These are phyloP conservation scores for Collybia nuda DNA, from an alignment of 768 basidiomycete species.

Conservation along the genomic window DNA sequence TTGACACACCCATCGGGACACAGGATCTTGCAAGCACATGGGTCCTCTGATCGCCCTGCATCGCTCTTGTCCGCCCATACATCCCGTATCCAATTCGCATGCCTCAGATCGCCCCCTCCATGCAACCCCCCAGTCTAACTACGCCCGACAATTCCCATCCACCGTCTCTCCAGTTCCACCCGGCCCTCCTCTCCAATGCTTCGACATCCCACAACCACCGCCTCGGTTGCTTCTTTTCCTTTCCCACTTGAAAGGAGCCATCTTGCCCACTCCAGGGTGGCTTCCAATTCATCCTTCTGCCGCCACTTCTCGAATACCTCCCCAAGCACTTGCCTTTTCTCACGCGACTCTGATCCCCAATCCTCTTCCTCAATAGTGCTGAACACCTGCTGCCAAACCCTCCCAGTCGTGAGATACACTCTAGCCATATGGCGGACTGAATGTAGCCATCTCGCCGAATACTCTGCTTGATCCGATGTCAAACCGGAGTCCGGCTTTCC, in stretches of 20 bases:
- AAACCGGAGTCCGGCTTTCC: constrained; percentile 16
- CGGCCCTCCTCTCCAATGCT: constrained; percentile 20
- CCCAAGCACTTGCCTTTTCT: constrained; percentile 25
- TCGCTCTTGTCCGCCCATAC: not conserved
- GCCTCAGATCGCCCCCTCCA: too few species aligned
- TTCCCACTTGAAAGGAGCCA: constrained; percentile 44
- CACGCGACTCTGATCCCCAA: constrained; percentile 11
- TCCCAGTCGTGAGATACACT: constrained; percentile 39
- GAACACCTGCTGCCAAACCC: constrained; percentile 46
- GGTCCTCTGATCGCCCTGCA: constrained; percentile 7
- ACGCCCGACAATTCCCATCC: constrained; percentile 4
- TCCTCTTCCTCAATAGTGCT: constrained; percentile 17
- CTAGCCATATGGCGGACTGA: constrained; percentile 39
- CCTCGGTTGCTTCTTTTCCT: constrained; percentile 38
- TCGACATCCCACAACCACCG: constrained; percentile 20
- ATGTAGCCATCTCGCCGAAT: constrained; percentile 21
- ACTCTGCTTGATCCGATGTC: constrained; percentile 28
- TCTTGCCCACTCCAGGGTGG: constrained; percentile 41
- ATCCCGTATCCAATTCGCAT: too few species aligned
- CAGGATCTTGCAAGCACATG: not conserved
- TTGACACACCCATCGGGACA: too few species aligned
- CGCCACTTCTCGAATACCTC: constrained; percentile 46
- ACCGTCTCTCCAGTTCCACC: constrained; percentile 28
- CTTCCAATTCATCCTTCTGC: constrained; percentile 30
- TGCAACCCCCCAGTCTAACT: not conserved